Base-by-base conservation (phyloP, 768 basidiomycete species). In the Lanmaoa pseudosensibilis region DNA sequence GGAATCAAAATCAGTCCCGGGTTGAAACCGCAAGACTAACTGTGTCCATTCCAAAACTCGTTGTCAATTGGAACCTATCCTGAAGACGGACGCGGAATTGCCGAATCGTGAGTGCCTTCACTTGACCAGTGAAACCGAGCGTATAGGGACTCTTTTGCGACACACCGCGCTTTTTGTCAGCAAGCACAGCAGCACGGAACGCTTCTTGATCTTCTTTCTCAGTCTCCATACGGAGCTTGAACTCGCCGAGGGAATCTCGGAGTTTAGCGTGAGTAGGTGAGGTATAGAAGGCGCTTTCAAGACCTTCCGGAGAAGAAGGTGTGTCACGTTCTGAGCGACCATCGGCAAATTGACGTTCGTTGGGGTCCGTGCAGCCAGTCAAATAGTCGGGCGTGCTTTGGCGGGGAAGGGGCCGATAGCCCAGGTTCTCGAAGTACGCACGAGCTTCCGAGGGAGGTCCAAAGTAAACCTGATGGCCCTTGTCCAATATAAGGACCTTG, bases 311-410 rank as follows among this genome's bases (percentile, higher is more conserved):
- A 0, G 88, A 81, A 7, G 83, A 83, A 0, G 70, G 91, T 0
- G 86, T 86, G 58, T 85, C 79, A 1, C 60, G 58, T 13, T 75
- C 77, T 11, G 85, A 83, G 23, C 78, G 80, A 6, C 86, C 90
- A 3, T 80, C 73, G 0, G 84, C 82, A 62, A 89, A 87, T 67
- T 86, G 87, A 25, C 93, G 88, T 74, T 96, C 92, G 63, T 93
- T 91, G 0, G 86, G 82, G 65, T 92, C 90, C 3, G 94, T 89
- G 71, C 86, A 88, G 7, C 87, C 87, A 21, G 90, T 90, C 21
- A 94, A 80, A 70, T 90, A 94, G 68, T 94, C 92, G 11, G 92
- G 84, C 15, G 89, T 90, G 61, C 85, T 91, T 71, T 94, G 92
- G 38, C 92, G 85, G 52, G 89, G 87, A 25, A 90, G 83, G 19